Base-by-base conservation (phyloP, 148 eudicot genomes). In the Gaultheria prostrata region DNA sequence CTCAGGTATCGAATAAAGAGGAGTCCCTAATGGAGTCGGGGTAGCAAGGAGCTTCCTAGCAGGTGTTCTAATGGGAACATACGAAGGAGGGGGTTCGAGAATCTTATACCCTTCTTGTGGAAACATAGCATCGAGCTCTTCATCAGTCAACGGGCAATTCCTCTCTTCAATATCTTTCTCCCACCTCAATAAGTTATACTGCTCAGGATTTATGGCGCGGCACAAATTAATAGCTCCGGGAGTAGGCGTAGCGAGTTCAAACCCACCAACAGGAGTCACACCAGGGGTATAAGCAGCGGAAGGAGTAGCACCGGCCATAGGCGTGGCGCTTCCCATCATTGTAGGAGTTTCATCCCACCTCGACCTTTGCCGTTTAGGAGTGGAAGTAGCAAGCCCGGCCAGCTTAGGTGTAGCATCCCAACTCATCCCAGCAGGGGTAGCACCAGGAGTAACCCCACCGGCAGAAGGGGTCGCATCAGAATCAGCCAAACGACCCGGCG, bases 301-400 rank as follows among this genome's bases (percentile, higher is more conserved):
- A 21, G 98, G 97, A 1, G 98, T 93, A 14, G 97, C 95, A 54
- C 91, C 95, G 4, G 85, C 86, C 92, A 92, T 86, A 1, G 98
- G 98, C 3, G 98, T 96, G 13, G 94, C 98, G 88, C 98, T 93
- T 5, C 94, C 98, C 98, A 94, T 94, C 30, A 94, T 92, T 20
- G 98, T 94, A 26, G 98, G 98, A 77, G 98, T 96, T 86, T 96
- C 98, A 82, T 96, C 98, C 98, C 98, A 94, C 87, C 98, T 93
- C 4, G 98, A 96, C 67, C 98, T 90, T 88, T 96, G 98, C 10
- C 94, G 84, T 84, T 94, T 96, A 3, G 98, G 98, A 0, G 98
- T 95, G 2, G 98, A 96, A 15, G 98, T 95, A 2, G 95, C 98
- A 82, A 94, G 83, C 39, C 98, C 98, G 3, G 89, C 70, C 4